phyloP scores from a whole-genome alignment of 495 filamentous ascomycete species.

The Halenospora varia region DNA sequence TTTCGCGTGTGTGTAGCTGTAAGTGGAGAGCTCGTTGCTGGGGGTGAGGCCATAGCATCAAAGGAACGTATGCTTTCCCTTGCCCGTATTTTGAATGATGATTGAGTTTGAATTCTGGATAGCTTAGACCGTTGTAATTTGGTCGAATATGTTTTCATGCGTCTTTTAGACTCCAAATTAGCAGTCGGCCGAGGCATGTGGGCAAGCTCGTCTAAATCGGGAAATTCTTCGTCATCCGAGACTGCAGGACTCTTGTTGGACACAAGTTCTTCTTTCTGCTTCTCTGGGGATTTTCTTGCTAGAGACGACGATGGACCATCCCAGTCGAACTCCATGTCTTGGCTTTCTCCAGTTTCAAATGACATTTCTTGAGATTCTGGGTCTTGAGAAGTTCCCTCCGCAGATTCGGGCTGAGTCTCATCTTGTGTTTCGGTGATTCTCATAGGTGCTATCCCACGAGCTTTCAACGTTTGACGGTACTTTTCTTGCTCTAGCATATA shows the following conservation, averaged over 20 bases:
- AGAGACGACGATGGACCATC: not conserved
- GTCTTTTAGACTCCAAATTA: conserved; percentile 20
- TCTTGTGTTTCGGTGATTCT: conserved; percentile 38
- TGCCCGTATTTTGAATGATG: not conserved
- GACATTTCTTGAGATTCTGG: conserved; percentile 19
- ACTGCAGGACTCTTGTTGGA: conserved; percentile 12
- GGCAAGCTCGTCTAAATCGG: conserved; percentile 28
- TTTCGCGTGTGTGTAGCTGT: not conserved
- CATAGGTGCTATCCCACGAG: conserved; percentile 59
- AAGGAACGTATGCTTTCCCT: conserved; percentile 11
- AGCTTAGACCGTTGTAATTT: conserved; percentile 6
- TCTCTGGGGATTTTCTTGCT: conserved; percentile 5
- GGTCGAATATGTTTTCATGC: conserved; percentile 16
- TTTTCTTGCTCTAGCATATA: conserved; percentile 66
- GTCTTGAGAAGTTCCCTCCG: conserved; percentile 9
- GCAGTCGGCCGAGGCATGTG: conserved; percentile 8
- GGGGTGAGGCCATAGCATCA: conserved; percentile 31
- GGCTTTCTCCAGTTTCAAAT: conserved; percentile 22
- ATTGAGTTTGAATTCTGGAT: conserved; percentile 3
- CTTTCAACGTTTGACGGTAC: conserved; percentile 56
- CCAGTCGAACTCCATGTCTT: conserved; percentile 17
- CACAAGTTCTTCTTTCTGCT: conserved; percentile 22
- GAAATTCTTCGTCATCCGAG: conserved; percentile 36
- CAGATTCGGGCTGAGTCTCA: conserved; percentile 22
- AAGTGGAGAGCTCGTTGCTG: conserved; percentile 24